phyloP scores from a whole-genome alignment of 1,284 basidiomycete species.

The Fistulinella staudtii region DNA sequence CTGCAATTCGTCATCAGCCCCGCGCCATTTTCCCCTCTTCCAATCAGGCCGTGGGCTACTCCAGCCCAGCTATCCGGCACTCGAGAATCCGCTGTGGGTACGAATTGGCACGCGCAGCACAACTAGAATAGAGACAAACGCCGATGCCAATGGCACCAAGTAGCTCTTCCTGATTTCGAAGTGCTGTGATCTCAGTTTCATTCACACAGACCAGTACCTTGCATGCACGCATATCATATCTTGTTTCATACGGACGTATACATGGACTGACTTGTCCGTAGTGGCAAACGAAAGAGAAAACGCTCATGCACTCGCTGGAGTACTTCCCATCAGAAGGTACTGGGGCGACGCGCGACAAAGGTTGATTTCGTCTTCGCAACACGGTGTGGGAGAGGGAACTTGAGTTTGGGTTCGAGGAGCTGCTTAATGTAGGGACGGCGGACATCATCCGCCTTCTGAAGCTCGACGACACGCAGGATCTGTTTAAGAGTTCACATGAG shows the following conservation, averaged over 20 bases:
- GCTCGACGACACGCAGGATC: constrained; percentile 92
- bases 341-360: constrained; percentile 70
- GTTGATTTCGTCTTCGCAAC: constrained; percentile 67
- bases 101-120: too few species aligned
- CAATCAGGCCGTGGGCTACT: too few species aligned
- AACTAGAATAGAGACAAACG: too few species aligned
- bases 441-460: constrained; percentile 89
- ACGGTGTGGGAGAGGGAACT: constrained; percentile 98
- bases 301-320: background rate
- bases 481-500: constrained; percentile 29
- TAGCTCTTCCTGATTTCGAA: too few species aligned
- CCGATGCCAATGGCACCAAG: too few species aligned
- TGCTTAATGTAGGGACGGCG: constrained; percentile 98
- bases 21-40: too few species aligned
- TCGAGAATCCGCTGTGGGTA: too few species aligned
- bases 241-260: background rate
- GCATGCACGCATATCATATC: background rate
- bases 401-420: constrained; percentile 85
- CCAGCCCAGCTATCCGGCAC: too few species aligned
- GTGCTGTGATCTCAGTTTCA: too few species aligned
- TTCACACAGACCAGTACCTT: too few species aligned
- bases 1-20: too few species aligned
- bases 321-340: constrained; percentile 51
- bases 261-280: background rate
- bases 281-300: background rate